Base-by-base conservation (phyloP, 768 basidiomycete genomes). In the Agaricus sinodeliciosus region DNA sequence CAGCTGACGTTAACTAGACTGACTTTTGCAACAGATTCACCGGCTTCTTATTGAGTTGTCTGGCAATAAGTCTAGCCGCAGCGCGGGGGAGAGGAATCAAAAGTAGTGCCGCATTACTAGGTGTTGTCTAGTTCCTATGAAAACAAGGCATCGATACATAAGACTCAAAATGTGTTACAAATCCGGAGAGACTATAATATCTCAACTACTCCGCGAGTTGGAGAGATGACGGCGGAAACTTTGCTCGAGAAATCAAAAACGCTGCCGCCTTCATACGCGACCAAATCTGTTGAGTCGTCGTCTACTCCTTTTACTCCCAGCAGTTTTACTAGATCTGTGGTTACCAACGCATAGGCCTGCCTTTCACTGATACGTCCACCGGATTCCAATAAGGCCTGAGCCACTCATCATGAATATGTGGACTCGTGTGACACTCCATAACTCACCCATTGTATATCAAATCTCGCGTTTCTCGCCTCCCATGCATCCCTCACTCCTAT, bases 41-140 rank as follows among this genome's bases (percentile, higher is more conserved):
- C 2, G 90, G 89, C 1, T 93, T 90, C 62, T 62, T 93, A 47
- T 66, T 93, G 42, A 92, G 90, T 63, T 91, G 90, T 62, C 72
- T 91, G 43, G 83, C 77, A 3, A 91, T 93, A 51, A 85, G 88
- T 59, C 68, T 90, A 28, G 79, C 80, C 26, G 90, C 88, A 52
- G 81, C 86, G 12, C 75, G 81, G 56, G 82, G 84, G 12, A 74
- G 85, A 60, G 84, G 84, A 28, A 77, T 88, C 59, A 85, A 75
- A 66, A 76, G 74, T 55, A 75, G 79, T 36, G 81, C 82, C n/a
- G 77, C 80, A 49, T 72, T 89, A 22, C 75, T 89, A 22, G 87
- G 86, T 9, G 84, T 85, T 36, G 82, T 77, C 62, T 47, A 47
- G 19, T 78, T 39, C 22, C 43, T 27, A 27, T 67, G n/a, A 27